Evolutionary conservation across 352 stramenopile genomes (phyloP), one percentile per base, ranked within the genome.

Genomic region (Globisporangium uncinulatum): DNA sequence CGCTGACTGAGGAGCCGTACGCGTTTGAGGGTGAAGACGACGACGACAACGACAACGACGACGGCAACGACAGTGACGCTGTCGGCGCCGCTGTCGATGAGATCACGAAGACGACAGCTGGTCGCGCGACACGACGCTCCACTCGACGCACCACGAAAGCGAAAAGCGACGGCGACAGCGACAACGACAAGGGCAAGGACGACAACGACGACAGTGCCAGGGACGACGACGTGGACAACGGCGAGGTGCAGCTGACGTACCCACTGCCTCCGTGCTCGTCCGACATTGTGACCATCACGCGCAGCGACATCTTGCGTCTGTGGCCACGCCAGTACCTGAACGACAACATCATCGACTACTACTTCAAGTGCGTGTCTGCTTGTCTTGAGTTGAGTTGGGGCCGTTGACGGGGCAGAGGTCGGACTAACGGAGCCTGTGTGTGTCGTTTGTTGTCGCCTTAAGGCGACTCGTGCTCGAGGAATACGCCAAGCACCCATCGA

Each of bases 301-400:
- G 69, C 14, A 59, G 69, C 4, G 84, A 94, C 61, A 62, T 92
- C 8, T 65, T 56, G 13, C 65, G 82, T 4, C 53, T 92, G 19
- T 73, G 82, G 42, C 82, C 84, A 11, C 70, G 63, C 7, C 83
- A 90, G 45, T 97, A 96, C 60, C 67, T 97, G 49, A 97, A 97
- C 65, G 89, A 97, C 69, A 97, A 91, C 65, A 83, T 97, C 49
- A 89, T 97, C 61, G 87, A 97, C 58, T 95, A 95, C 57, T 94
- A 94, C 48, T 84, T 97, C 64, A 96, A 95, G 87, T 92, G 76
- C 46, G 77, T 60, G 21, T 1, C 24, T 29, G 24, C 4, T 29
- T 29, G 24, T 29, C 24, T 29, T 29, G 24, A 29, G 24, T 29
- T 29, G 24, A 4, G 24, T 29, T 29, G 24, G 1, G 24, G 24